A percentile compares a stretch with the other conserved stretches of the same genome.
These are phyloP conservation scores for Austroboletus novae-zelandiae DNA, from an alignment of 1,284 basidiomycete species.

Conservation along the genomic window DNA sequence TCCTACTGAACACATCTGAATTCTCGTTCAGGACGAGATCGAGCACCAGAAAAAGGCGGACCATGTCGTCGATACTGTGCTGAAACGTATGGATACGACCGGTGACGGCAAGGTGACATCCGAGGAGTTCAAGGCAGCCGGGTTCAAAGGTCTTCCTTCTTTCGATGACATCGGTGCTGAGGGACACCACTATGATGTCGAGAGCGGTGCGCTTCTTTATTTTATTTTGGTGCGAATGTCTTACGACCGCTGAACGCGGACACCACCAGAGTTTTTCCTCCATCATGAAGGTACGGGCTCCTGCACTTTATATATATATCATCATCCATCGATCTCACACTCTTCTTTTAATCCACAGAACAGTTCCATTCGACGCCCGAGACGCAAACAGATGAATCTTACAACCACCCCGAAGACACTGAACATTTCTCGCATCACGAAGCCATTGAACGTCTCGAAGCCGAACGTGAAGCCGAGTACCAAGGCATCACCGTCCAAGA, in stretches of 20 bases:
- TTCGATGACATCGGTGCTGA: constrained; percentile 88
- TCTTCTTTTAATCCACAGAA: constrained; percentile 44
- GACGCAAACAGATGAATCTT: constrained; percentile 94
- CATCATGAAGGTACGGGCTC: constrained; percentile 80
- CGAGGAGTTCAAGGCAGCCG: constrained; percentile 80
- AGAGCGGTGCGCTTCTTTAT: constrained; percentile 59
- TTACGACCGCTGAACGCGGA: background rate
- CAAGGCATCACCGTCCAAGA: constrained; percentile 80
- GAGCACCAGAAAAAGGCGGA: constrained; percentile 86
- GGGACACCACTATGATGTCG: constrained; percentile 91
- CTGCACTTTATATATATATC: background rate
- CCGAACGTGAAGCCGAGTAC: constrained; percentile 75
- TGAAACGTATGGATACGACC: constrained; percentile 76
- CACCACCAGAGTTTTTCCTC: constrained; percentile 73
- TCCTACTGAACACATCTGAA: background rate
- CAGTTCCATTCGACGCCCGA: constrained; percentile 94
- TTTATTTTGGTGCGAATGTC: background rate
- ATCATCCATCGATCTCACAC: background rate
- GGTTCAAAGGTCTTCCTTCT: constrained; percentile 78
- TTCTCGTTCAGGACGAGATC: constrained; percentile 56
- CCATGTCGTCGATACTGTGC: constrained; percentile 74
- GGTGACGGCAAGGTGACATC: constrained; percentile 76
- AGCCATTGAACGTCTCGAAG: constrained; percentile 83
- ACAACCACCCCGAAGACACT: constrained; percentile 88
- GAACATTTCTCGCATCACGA: constrained; percentile 91